A percentile compares a stretch with the other conserved stretches of the same genome.
Evolutionary conservation across 2,329 filamentous ascomycete species (phyloP).

Genomic region (Bertia moriformis): DNA sequence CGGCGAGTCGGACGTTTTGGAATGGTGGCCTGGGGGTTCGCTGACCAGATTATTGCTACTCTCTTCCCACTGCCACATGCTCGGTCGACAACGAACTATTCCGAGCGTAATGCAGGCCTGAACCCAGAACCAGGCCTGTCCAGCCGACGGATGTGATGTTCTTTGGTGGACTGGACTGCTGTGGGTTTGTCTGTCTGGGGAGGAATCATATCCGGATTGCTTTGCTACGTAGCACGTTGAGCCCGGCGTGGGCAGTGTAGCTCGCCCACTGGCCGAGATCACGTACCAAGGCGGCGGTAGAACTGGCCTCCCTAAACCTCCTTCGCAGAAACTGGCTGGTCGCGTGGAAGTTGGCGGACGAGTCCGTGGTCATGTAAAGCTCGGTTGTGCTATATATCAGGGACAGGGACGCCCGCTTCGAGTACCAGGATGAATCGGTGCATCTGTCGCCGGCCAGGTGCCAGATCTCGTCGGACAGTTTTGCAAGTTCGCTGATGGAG

Average conservation of each 20-base stretch:
- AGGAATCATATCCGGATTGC: conserved; percentile 69
- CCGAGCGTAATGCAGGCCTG: conserved; percentile 7
- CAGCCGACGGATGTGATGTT: neutral
- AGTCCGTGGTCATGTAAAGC: conserved; percentile 87
- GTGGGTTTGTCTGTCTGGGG: too few species aligned
- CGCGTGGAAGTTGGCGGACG: conserved; percentile 55
- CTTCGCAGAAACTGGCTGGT: conserved; percentile 70
- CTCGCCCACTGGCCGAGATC: conserved; percentile 64
- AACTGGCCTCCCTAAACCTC: conserved; percentile 55
- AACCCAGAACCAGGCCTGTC: neutral
- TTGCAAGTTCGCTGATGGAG: conserved; percentile 65
- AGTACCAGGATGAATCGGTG: conserved; percentile 81
- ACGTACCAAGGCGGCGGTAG: conserved; percentile 44
- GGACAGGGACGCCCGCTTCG: conserved; percentile 40
- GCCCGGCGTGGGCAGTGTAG: conserved; percentile 61
- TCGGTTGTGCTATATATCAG: conserved; percentile 60
- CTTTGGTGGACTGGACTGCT: too few species aligned
- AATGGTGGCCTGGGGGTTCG: conserved; percentile 9
- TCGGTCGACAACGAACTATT: conserved; percentile 35
- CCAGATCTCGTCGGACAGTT: conserved; percentile 83
- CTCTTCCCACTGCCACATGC: too few species aligned
- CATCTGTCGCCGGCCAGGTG: conserved; percentile 69
- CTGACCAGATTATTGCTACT: conserved; percentile 39
- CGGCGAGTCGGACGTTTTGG: conserved; percentile 30
- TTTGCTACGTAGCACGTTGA: conserved; percentile 80